Evolutionary conservation across 495 filamentous ascomycete species (phyloP).

Genomic region (Symbiotaphrina buchneri): DNA sequence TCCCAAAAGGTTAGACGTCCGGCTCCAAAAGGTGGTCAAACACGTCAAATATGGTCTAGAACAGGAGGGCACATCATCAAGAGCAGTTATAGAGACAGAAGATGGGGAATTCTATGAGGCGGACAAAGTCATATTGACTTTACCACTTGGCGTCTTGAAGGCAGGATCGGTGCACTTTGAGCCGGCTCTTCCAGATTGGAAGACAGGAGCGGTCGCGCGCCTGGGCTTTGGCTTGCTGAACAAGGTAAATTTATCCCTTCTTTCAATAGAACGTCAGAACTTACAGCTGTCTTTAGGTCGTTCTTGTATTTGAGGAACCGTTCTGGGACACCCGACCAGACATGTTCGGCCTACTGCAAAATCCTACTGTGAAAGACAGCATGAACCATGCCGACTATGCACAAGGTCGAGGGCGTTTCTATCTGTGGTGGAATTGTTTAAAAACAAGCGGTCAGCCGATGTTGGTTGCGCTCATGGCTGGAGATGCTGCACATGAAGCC

Average conservation of each 20-base stretch:
- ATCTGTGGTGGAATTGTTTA: slow-evolving; percentile 91
- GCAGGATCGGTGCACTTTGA: slow-evolving; percentile 50
- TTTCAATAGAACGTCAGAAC: slow-evolving; percentile 1
- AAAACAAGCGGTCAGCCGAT: slow-evolving; percentile 64
- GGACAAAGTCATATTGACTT: slow-evolving; percentile 71
- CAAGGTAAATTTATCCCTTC: slow-evolving; percentile 25
- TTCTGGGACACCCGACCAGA: slow-evolving; percentile 91
- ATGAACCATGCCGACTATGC: slow-evolving; percentile 38
- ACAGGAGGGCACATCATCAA: slow-evolving; percentile 5
- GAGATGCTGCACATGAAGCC: slow-evolving; percentile 75
- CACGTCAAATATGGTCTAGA: slow-evolving; percentile 40
- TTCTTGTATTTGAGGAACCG: slow-evolving; percentile 67
- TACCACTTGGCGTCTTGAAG: slow-evolving; percentile 80
- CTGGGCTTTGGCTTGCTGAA: slow-evolving; percentile 88
- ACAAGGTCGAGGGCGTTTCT: slow-evolving; percentile 57
- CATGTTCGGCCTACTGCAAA: slow-evolving; percentile 80
- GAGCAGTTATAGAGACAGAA: slow-evolving; percentile 47
- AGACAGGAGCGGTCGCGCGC: slow-evolving; percentile 57
- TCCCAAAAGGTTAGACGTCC: slow-evolving; percentile 61
- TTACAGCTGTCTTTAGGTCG: slow-evolving; percentile 21
- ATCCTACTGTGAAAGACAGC: slow-evolving; percentile 30
- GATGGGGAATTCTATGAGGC: slow-evolving; percentile 58
- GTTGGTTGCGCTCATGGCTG: slow-evolving; percentile 79
- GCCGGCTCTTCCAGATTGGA: slow-evolving; percentile 70
- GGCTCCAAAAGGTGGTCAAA: slow-evolving; percentile 41